Evolutionary conservation across 192 early-diverging fungal genomes (phyloP).

Genomic region (Diversispora eburnea): DNA sequence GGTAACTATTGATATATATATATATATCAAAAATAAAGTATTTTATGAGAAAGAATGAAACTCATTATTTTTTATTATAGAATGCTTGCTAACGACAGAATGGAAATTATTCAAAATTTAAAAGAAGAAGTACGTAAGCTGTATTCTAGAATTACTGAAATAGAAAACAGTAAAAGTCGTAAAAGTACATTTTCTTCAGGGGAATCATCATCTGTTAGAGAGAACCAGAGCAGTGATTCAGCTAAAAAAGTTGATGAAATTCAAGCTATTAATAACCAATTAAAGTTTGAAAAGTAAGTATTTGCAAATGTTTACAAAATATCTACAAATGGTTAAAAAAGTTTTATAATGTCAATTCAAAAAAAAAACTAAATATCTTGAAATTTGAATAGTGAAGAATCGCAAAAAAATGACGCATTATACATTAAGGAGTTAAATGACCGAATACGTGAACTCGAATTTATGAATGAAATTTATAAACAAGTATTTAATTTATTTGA

Average conservation of each 20-base stretch:
- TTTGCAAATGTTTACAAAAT: background rate
- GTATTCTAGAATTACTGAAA: constrained; percentile 42
- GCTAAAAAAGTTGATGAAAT: background rate
- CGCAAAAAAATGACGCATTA: background rate
- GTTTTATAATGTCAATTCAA: no score
- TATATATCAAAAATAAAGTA: background rate
- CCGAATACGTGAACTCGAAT: background rate
- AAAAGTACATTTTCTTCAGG: constrained; percentile 32
- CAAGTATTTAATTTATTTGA: background rate
- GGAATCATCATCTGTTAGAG: background rate
- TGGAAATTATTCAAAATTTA: constrained; percentile 44
- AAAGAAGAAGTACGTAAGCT: constrained; percentile 55
- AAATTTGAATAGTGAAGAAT: no score
- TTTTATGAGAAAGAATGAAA: background rate
- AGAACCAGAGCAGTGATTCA: background rate
- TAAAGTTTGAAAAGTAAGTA: background rate
- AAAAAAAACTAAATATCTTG: no score
- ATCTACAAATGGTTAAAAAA: no score
- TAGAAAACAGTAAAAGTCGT: constrained; percentile 47
- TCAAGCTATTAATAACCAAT: background rate
- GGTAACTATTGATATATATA: background rate
- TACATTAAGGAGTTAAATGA: background rate
- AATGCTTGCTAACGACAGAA: constrained; percentile 25
- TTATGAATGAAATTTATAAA: background rate
- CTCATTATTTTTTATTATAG: background rate